A percentile compares a stretch with the other conserved stretches of the same genome.
phyloP scores from a whole-genome alignment of 2,329 filamentous ascomycete species.

The Fonsecaea nubica region DNA sequence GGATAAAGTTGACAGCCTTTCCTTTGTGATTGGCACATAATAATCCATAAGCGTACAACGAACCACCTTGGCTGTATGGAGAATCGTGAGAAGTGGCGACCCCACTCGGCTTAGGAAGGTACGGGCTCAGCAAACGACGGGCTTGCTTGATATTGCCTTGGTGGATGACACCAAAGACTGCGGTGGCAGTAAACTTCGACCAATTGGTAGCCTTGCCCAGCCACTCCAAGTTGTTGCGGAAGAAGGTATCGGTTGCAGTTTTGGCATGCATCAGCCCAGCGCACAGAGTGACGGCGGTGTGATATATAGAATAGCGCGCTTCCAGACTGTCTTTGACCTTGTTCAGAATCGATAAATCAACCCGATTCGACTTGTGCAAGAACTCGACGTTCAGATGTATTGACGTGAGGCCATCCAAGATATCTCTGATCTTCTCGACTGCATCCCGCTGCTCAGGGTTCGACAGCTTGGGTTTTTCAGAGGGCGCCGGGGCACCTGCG shows the following conservation, averaged over 20 bases:
- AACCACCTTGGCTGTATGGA: constrained; percentile 93
- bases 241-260: constrained; percentile 97
- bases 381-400: constrained; percentile 97
- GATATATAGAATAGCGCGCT: constrained; percentile 96
- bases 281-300: constrained; percentile 94
- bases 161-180: constrained; percentile 94
- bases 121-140: constrained; percentile 90
- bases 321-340: constrained; percentile 96
- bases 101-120: constrained; percentile 74
- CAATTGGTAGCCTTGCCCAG: constrained; percentile 98
- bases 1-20: constrained; percentile 67
- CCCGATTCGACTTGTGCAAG: constrained; percentile 92
- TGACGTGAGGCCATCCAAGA: constrained; percentile 86
- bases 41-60: constrained; percentile 90
- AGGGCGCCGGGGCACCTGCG: constrained; percentile 56
- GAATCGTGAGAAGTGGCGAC: constrained; percentile 78
- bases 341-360: constrained; percentile 89
- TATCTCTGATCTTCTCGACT: constrained; percentile 64
- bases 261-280: constrained; percentile 99
- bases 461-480: constrained; percentile 52
- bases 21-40: constrained; percentile 98
- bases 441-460: constrained; percentile 60
- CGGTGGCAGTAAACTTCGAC: constrained; percentile 98
- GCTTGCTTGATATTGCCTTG: constrained; percentile 93
- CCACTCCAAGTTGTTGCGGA: constrained; percentile 97